Evolutionary conservation across 345 rosid species (phyloP).

Genomic region (Dipteronia dyeriana): DNA sequence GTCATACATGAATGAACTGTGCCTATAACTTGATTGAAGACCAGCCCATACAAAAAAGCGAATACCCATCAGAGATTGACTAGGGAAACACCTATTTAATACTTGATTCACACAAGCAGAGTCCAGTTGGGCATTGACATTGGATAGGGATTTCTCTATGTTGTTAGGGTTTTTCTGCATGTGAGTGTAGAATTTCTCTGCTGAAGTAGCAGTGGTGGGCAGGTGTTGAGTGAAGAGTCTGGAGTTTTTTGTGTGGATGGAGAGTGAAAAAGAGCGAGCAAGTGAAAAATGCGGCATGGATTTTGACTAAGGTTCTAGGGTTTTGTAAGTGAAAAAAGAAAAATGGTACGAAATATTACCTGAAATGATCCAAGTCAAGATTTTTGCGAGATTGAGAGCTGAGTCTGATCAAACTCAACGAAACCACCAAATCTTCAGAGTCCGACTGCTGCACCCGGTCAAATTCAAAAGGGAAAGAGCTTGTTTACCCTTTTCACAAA

Average conservation of each 20-base stretch:
- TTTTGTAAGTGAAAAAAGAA: not conserved
- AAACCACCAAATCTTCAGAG: too few relatives aligned
- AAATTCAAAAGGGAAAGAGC: too few relatives aligned
- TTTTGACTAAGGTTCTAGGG: not conserved
- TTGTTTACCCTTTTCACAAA: too few relatives aligned
- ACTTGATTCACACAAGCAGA: constrained; percentile 57
- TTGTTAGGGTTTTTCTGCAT: constrained; percentile 41
- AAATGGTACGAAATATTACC: not conserved
- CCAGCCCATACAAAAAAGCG: constrained; percentile 87
- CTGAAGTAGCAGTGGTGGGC: constrained; percentile 41
- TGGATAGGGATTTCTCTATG: constrained; percentile 50
- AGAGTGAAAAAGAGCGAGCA: constrained; percentile 29
- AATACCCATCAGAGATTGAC: constrained; percentile 54
- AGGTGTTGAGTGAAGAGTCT: constrained; percentile 34
- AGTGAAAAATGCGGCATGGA: constrained; percentile 11
- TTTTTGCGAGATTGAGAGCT: not conserved
- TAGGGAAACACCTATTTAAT: constrained; percentile 41
- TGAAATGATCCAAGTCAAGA: not conserved
- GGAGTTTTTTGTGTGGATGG: constrained; percentile 27
- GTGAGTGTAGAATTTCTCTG: constrained; percentile 42
- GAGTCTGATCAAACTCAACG: too few relatives aligned
- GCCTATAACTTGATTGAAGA: constrained; percentile 60
- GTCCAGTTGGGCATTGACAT: constrained; percentile 47
- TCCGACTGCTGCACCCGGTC: too few relatives aligned
- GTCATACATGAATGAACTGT: constrained; percentile 58